phyloP scores from a whole-genome alignment of 192 early-diverging fungal genomes.

The Umbelopsis ramanniana region DNA sequence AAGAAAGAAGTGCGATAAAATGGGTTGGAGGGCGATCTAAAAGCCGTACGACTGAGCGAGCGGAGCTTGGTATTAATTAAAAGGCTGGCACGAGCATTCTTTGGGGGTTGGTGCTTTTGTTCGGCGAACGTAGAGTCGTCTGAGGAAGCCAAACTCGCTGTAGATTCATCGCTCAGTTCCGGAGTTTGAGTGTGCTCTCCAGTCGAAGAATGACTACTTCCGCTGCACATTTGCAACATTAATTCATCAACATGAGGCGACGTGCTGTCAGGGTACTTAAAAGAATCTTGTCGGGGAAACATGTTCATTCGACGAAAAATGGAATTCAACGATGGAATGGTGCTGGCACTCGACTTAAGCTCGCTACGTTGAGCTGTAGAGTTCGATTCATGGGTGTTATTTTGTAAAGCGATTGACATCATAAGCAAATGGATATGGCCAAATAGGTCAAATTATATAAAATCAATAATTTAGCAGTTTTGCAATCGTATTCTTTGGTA shows the following conservation, averaged over 20 bases:
- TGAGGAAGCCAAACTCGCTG: conserved; percentile 6
- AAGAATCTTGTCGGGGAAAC: conserved; percentile 8
- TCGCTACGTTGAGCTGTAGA: not conserved
- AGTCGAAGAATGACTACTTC: not conserved
- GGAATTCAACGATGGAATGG: conserved; percentile 1
- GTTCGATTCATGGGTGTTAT: not conserved
- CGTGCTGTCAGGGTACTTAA: conserved; percentile 18
- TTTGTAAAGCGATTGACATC: conserved; percentile 9
- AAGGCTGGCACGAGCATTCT: not conserved
- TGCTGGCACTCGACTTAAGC: not conserved
- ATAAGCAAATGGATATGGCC: not conserved
- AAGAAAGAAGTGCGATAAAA: not conserved
- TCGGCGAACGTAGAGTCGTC: not conserved
- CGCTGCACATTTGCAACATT: conserved; percentile 11
- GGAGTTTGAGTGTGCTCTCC: not conserved
- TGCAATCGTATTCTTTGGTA: too few relatives aligned
- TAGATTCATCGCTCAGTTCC: not conserved
- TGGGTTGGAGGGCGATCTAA: conserved; percentile 1
- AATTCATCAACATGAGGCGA: conserved; percentile 10
- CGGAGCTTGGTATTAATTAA: conserved; percentile 22
- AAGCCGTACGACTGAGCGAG: not conserved
- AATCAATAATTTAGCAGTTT: not conserved
- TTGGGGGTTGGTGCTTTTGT: not conserved
- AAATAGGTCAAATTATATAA: not conserved
- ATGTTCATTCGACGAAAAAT: conserved; percentile 20